These are phyloP conservation scores for Parmelia sp. DNA, from an alignment of 495 filamentous ascomycete genomes.

Conservation along the genomic window DNA sequence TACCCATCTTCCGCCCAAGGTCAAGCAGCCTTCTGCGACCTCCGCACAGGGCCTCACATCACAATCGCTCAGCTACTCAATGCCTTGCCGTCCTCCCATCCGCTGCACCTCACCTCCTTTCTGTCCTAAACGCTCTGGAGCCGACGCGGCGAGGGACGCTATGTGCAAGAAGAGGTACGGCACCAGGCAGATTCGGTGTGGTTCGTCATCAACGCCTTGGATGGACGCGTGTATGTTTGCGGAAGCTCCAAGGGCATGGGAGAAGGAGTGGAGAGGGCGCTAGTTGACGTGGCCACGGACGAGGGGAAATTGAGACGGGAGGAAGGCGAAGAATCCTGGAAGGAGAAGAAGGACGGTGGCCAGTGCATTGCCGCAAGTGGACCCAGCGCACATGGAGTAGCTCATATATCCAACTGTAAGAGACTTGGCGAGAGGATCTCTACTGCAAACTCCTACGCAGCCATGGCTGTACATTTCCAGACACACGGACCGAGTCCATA, in stretches of 20 bases:
- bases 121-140: slow-evolving; percentile 77
- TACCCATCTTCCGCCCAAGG: slow-evolving; percentile 87
- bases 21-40: slow-evolving; percentile 89
- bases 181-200: slow-evolving; percentile 92
- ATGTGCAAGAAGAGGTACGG: slow-evolving; percentile 81
- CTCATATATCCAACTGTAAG: slow-evolving; percentile 23
- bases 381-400: not conserved
- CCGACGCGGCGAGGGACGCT: slow-evolving; percentile 65
- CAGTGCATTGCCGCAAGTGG: slow-evolving; percentile 79
- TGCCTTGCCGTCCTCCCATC: slow-evolving; percentile 87
- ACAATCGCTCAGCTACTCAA: slow-evolving; percentile 76
- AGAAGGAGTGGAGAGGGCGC: slow-evolving; percentile 81
- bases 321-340: slow-evolving; percentile 73
- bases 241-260: slow-evolving; percentile 94
- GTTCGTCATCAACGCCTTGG: slow-evolving; percentile 89
- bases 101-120: slow-evolving; percentile 75
- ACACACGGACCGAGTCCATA: not conserved
- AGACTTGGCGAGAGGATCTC: slow-evolving; percentile 27
- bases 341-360: slow-evolving; percentile 71
- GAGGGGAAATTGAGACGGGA: slow-evolving; percentile 69
- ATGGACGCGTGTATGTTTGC: slow-evolving; percentile 92
- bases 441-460: not conserved
- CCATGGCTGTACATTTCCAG: not conserved
- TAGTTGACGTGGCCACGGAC: slow-evolving; percentile 72
- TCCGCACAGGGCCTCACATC: slow-evolving; percentile 82